phyloP scores from a whole-genome alignment of 352 stramenopile species.

The Globisporangium nagaii region DNA sequence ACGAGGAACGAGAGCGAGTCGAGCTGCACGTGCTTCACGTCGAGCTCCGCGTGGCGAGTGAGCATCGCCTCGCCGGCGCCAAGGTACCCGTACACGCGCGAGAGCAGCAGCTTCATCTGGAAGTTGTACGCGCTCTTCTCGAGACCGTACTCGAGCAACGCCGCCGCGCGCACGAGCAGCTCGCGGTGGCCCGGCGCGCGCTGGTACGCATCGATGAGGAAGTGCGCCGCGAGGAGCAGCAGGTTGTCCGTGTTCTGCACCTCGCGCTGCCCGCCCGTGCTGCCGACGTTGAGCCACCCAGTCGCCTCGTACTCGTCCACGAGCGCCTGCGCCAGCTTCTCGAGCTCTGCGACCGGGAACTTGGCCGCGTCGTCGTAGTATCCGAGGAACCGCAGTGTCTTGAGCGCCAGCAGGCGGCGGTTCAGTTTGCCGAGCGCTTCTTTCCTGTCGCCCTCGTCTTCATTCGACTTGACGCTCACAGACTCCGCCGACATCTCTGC shows the following conservation, averaged over 20 bases:
- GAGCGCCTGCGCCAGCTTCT: constrained; percentile 34
- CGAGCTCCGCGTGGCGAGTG: constrained; percentile 59
- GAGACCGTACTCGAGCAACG: constrained; percentile 68
- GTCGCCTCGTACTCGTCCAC: constrained; percentile 63
- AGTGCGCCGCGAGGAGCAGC: constrained; percentile 64
- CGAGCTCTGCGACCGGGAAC: constrained; percentile 26
- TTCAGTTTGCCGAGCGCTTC: constrained; percentile 42
- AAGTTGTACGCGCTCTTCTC: constrained; percentile 85
- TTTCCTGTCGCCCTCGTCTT: constrained; percentile 24
- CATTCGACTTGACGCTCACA: constrained; percentile 12
- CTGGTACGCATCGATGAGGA: constrained; percentile 68
- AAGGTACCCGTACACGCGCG: constrained; percentile 70
- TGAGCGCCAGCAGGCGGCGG: constrained; percentile 53
- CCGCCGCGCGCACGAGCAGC: constrained; percentile 47
- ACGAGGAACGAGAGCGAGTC: constrained; percentile 84
- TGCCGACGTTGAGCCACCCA: constrained; percentile 68
- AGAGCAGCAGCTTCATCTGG: constrained; percentile 87
- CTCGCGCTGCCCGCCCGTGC: constrained; percentile 70
- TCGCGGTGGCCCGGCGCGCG: constrained; percentile 21
- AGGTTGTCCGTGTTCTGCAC: constrained; percentile 83
- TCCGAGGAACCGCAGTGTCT: constrained; percentile 67
- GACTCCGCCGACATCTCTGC: constrained; percentile 28
- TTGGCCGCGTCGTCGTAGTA: constrained; percentile 24
- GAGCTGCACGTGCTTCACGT: constrained; percentile 84
- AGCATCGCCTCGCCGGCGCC: constrained; percentile 64